Evolutionary conservation across 2,329 filamentous ascomycete species (phyloP), one percentile per base, ranked within the genome.

Genomic region (Pyrenochaeta sp.): DNA sequence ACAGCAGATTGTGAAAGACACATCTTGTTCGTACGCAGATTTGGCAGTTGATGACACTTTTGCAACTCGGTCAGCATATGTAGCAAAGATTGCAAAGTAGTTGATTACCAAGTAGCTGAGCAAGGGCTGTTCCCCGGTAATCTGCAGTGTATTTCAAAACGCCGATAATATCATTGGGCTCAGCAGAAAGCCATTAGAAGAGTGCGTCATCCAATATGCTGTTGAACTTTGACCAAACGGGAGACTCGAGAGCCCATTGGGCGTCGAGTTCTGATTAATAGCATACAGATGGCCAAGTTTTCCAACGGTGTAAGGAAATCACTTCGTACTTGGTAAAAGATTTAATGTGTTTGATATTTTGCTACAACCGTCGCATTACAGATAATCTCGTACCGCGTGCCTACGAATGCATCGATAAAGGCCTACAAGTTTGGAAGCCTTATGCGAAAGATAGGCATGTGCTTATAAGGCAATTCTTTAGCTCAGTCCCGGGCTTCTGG

Each of bases 1-100:
- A 73, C 84, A 82, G 62, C 77, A 82, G 35, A 83, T 78, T 18
- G 81, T 75, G 58, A 82, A 84, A 6, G 60, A 35, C 7, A 58
- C 35, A 12, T 52, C 57, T 21, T 53, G 44, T 14, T 48, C 33
- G 39, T 56, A 58, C 41, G 56, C 53, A 7, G 39, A 33, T n/a
- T 40, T 53, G 1, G 60, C 59, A 23, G 49, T 36, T 2, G 39
- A 31, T 2, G 59, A 50, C 2, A 60, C 48, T n/a, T 44, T 27
- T 2, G 51, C 41, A 3, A 63, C 60, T 29, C 46, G 45, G 17
- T 55, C 48, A 5, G 54, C 46, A 31, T 63, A 56, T 7, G 48
- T 43, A 32, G 20, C 33, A 23, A 36, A 15, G n/a, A 35, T 42
- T 6, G n/a, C 31, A 7, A 31, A 15, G 20, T 48, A 23, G 27